These are phyloP conservation scores for Epichloe gansuensis DNA, from an alignment of 2,329 filamentous ascomycete genomes.

Conservation along the genomic window DNA sequence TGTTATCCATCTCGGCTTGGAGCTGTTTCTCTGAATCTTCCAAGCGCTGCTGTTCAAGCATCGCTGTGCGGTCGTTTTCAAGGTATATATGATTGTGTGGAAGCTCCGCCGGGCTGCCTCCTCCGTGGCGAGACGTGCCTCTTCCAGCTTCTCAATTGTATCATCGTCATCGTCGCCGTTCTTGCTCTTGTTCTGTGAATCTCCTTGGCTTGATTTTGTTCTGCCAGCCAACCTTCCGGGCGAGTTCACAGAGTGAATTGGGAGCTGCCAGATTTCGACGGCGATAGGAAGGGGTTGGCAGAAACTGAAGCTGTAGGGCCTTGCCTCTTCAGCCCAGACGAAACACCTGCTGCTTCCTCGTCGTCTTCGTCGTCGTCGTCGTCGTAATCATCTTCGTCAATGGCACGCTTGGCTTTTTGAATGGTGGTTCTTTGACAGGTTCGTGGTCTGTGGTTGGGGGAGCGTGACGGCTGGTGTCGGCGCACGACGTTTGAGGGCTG, in stretches of 20 bases:
- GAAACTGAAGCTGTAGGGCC: conserved; percentile 37
- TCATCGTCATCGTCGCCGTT: conserved; percentile 52
- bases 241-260: conserved; percentile 48
- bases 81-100: conserved; percentile 85
- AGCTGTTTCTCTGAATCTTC: conserved; percentile 95
- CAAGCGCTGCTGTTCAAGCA: conserved; percentile 93
- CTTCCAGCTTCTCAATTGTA: conserved; percentile 84
- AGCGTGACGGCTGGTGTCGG: conserved; percentile 28
- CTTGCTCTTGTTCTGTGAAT: conserved; percentile 45
- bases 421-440: conserved; percentile 46
- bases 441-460: conserved; percentile 47
- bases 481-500: conserved; percentile 36
- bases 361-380: conserved; percentile 76
- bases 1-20: conserved; percentile 81
- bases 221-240: conserved; percentile 46
- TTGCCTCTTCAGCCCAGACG: conserved; percentile 31
- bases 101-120: conserved; percentile 84
- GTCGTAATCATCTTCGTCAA: conserved; percentile 77
- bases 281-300: conserved; percentile 50
- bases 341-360: conserved; percentile 49
- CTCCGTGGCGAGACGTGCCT: conserved; percentile 81
- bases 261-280: conserved; percentile 60
- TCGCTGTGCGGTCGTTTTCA: conserved; percentile 89
- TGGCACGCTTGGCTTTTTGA: conserved; percentile 64
- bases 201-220: conserved; percentile 33